Evolutionary conservation across 345 rosid genomes (phyloP).

Genomic region (Crucihimalaya himalaica): DNA sequence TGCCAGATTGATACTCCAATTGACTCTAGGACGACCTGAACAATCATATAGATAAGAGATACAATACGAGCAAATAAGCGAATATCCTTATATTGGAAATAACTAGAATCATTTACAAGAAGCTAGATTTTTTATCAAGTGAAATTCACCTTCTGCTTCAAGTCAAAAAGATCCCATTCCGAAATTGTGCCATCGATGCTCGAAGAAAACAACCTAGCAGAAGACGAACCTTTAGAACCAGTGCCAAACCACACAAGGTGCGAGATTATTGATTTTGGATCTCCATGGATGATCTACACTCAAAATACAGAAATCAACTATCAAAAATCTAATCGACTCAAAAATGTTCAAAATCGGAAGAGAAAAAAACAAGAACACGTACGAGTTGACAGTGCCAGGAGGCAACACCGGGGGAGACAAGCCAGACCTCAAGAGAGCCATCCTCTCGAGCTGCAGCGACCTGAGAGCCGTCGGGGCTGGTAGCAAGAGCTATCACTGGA

Average conservation of each 20-base stretch:
- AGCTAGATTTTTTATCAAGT: background rate
- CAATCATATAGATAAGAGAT: constrained; percentile 11
- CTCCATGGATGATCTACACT: constrained; percentile 74
- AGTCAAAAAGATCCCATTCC: constrained; percentile 81
- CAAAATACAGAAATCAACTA: background rate
- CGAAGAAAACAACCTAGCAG: constrained; percentile 74
- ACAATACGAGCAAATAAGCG: background rate
- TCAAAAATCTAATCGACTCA: background rate
- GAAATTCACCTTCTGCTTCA: constrained; percentile 69
- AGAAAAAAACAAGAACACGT: constrained; percentile 37
- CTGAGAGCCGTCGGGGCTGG: constrained; percentile 71
- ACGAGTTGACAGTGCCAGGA: constrained; percentile 99
- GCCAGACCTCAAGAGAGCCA: constrained; percentile 95
- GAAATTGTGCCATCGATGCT: constrained; percentile 86
- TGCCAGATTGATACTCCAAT: constrained; percentile 93
- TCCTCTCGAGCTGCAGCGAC: constrained; percentile 90
- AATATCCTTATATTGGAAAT: background rate
- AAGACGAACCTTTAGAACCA: constrained; percentile 46
- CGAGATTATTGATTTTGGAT: constrained; percentile 73
- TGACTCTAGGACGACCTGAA: constrained; percentile 68
- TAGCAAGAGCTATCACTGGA: constrained; percentile 82
- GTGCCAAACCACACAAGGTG: constrained; percentile 68
- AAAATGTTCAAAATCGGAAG: background rate
- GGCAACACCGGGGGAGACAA: constrained; percentile 81
- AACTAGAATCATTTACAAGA: background rate